Evolutionary conservation across 305 asterid genomes (phyloP).

Genomic region (Fraxinus velutina): DNA sequence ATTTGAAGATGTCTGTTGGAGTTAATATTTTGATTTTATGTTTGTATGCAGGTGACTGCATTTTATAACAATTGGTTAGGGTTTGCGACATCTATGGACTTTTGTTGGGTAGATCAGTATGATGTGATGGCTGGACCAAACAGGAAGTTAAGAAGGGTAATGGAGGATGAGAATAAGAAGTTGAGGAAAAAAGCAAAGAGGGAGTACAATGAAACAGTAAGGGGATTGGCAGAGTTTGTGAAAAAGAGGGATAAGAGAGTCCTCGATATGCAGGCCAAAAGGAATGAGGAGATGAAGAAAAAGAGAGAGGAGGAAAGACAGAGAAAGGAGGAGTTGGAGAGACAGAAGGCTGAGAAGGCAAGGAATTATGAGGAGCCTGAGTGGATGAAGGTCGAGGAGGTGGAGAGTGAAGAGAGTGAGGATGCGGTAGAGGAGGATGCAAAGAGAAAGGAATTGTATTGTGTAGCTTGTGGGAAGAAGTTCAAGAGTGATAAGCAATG

Average conservation of each 20-base stretch:
- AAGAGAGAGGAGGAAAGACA: constrained; percentile 68
- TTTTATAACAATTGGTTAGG: constrained; percentile 85
- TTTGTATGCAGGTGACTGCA: constrained; percentile 70
- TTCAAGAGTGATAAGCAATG: constrained; percentile 95
- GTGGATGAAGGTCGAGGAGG: constrained; percentile 72
- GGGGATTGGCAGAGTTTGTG: constrained; percentile 83
- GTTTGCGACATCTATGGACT: constrained; percentile 68
- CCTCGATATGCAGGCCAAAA: constrained; percentile 84
- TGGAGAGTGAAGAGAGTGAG: constrained; percentile 53
- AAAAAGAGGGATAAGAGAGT: constrained; percentile 94
- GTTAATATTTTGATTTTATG: neutral
- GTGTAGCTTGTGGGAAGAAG: constrained; percentile 87
- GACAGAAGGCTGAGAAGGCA: constrained; percentile 75
- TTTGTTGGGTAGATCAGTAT: constrained; percentile 84
- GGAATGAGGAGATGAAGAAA: constrained; percentile 76
- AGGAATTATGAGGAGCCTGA: constrained; percentile 71
- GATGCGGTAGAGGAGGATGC: constrained; percentile 44
- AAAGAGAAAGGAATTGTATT: constrained; percentile 64
- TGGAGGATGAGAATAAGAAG: constrained; percentile 96
- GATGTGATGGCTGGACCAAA: constrained; percentile 77
- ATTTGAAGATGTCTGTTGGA: neutral
- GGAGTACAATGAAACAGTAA: constrained; percentile 86
- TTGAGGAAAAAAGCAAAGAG: constrained; percentile 76
- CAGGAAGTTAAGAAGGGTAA: constrained; percentile 78
- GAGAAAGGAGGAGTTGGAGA: constrained; percentile 74